Evolutionary conservation across 148 eudicot species (phyloP).

Genomic region (Salicornia ramosissima): DNA sequence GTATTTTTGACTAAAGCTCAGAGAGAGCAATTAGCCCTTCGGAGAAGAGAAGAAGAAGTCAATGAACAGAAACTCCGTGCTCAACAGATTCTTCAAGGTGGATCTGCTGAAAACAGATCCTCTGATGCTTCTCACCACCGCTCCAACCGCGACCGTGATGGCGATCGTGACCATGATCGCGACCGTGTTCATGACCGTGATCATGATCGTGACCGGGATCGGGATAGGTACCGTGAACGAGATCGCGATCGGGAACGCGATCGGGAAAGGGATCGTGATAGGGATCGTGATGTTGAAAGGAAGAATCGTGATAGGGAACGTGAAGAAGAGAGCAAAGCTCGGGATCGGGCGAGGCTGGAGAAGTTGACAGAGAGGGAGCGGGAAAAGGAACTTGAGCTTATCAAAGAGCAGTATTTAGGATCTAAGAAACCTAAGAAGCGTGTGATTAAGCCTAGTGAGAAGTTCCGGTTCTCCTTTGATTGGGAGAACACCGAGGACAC

Average conservation of each 20-base stretch:
- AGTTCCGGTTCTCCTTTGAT: constrained; percentile 68
- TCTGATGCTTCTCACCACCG: constrained; percentile 32
- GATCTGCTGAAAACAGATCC: constrained; percentile 19
- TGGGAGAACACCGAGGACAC: constrained; percentile 83
- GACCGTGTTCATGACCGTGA: constrained; percentile 17
- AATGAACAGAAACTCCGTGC: constrained; percentile 37
- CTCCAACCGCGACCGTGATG: constrained; percentile 31
- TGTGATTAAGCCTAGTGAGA: constrained; percentile 75
- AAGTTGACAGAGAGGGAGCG: constrained; percentile 65
- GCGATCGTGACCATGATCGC: constrained; percentile 21
- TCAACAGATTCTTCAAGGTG: constrained; percentile 29
- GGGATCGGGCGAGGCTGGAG: constrained; percentile 61
- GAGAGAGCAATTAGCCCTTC: constrained; percentile 46
- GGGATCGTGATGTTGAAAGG: constrained; percentile 53
- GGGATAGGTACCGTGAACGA: constrained; percentile 39
- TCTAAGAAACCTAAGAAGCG: constrained; percentile 77
- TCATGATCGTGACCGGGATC: constrained; percentile 25
- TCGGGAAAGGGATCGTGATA: constrained; percentile 40
- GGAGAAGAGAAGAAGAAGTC: constrained; percentile 35
- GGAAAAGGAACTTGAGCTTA: constrained; percentile 66
- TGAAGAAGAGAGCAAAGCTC: constrained; percentile 57
- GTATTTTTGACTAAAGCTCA: constrained; percentile 49
- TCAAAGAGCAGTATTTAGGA: constrained; percentile 78
- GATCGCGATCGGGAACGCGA: constrained; percentile 40
- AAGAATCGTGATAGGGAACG: constrained; percentile 60